Percentiles rank a stretch among this genome's conserved stretches.
These are phyloP conservation scores for Pseudogymnoascus sp. DNA, from an alignment of 2,329 filamentous ascomycete genomes.

Conservation along the genomic window DNA sequence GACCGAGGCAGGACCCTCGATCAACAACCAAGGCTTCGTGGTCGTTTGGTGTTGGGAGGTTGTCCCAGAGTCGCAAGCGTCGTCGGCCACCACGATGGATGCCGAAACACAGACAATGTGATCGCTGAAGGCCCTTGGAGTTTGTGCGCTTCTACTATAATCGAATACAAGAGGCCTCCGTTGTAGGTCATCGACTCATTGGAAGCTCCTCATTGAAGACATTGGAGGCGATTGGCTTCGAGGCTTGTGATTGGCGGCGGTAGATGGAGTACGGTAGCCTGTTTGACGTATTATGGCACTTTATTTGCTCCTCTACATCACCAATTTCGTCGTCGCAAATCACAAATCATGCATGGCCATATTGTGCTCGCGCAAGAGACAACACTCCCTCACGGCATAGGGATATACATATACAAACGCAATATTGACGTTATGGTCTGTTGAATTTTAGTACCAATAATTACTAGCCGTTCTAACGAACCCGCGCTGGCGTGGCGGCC, in stretches of 20 bases:
- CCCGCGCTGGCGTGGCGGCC: neutral
- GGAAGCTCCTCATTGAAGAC: conserved; percentile 8
- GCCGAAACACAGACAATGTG: conserved; percentile 2
- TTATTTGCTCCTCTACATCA: neutral
- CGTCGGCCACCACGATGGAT: conserved; percentile 7
- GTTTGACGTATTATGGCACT: neutral
- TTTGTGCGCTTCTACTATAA: conserved; percentile 1
- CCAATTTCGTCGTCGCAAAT: neutral
- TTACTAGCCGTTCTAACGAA: neutral
- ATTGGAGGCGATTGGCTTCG: conserved; percentile 7
- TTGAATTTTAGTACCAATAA: neutral
- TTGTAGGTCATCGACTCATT: conserved; percentile 7
- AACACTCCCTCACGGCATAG: neutral
- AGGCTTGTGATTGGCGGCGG: neutral
- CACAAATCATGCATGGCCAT: neutral
- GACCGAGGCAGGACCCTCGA: conserved; percentile 2
- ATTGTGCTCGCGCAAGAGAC: neutral
- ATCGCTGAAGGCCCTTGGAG: neutral
- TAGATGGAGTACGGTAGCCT: neutral
- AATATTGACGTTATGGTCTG: conserved; percentile 6
- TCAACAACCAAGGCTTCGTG: conserved; percentile 8
- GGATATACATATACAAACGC: neutral
- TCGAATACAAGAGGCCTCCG: neutral
- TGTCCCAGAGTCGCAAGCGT: conserved; percentile 1
- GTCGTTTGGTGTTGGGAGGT: neutral